Evolutionary conservation across 495 filamentous ascomycete species (phyloP).

Genomic region (Aspergillus taichungensis): DNA sequence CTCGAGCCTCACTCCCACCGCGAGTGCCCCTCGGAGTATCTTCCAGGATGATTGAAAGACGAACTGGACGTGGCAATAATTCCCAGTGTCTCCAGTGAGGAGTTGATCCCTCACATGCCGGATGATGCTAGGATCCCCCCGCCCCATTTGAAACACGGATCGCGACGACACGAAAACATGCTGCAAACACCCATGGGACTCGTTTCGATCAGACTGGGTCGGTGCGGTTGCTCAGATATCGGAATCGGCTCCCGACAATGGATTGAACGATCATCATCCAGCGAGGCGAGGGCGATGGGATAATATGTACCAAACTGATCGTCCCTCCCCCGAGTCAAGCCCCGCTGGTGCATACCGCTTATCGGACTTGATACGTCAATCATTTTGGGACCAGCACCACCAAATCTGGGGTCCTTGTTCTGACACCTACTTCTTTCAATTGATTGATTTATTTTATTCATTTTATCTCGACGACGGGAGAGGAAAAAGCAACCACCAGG

Average conservation of each 20-base stretch:
- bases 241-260: no score
- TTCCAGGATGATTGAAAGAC: neutral
- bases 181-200: neutral
- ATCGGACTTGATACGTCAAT: conserved; percentile 13
- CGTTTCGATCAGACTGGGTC: neutral
- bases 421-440: no score
- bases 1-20: neutral
- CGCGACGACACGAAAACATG: neutral
- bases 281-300: no score
- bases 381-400: no score
- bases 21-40: neutral
- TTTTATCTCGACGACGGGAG: no score
- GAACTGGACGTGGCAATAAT: neutral
- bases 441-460: no score
- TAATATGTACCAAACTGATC: no score
- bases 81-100: neutral
- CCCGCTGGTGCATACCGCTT: neutral
- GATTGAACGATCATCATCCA: no score
- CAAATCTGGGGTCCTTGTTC: no score
- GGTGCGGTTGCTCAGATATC: no score
- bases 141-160: neutral
- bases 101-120: conserved; percentile 14
- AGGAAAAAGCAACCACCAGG: neutral
- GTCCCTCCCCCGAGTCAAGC: no score
- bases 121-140: conserved; percentile 7